Evolutionary conservation across 805 yeast species (phyloP), one percentile per base, ranked within the genome.

Genomic region (Yamadazyma nakazawae): DNA sequence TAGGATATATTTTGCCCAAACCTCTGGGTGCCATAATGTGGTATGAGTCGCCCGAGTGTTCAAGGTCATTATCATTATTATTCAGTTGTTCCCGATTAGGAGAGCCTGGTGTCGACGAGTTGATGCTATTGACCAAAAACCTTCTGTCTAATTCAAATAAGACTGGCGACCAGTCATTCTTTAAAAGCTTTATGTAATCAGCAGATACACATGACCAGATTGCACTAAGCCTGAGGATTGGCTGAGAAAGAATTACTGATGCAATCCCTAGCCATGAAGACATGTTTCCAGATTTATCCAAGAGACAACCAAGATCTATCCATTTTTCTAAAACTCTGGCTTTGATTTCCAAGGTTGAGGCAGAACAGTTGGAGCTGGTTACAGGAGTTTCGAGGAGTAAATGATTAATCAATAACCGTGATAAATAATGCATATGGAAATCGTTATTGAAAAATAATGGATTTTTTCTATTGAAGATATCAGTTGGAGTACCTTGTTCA

Each of bases 261-360:
- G 96, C 88, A 54, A 92, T 81, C 0, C 96, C 96, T 19, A 89
- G 69, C 97, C 97, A 92, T 26, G 94, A 84, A 0, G 90, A 91
- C 91, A 89, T 88, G 61, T 92, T 96, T 42, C 98, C 98, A 26
- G 79, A 69, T 49, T 79, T 79, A 57, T 88, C 94, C 51, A 92
- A 78, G 24, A 73, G 68, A 52, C 85, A 80, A 3, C 97, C 98
- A 37, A 92, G 71, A 50, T 82, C 81, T 37, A 91, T 85, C 98
- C 98, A 92, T 59, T 81, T 84, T 40, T 82, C 81, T 32, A 92
- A 62, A 3, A 90, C 58, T 36, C 77, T 66, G 0, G 95, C 95
- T 48, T 94, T 75, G 26, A 63, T 61, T 48, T 70, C 78, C 17
- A 64, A 53, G 11, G 48, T 44, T 2, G 62, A 50, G 9, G 60